These are phyloP conservation scores for Pichia rugopelliculosa DNA, from an alignment of 805 yeast genomes.

Conservation along the genomic window DNA sequence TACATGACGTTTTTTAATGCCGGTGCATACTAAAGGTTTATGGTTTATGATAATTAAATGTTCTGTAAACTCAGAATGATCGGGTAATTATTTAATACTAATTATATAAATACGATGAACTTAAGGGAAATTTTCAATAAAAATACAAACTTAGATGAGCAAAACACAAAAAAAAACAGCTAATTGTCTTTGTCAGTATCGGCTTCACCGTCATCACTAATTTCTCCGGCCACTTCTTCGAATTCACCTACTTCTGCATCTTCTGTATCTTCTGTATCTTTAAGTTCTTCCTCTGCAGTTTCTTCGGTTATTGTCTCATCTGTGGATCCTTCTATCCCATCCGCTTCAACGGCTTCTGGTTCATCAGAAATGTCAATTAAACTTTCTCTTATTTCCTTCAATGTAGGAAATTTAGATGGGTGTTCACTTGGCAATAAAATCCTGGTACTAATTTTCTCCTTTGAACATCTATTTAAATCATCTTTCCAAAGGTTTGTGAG, in stretches of 20 bases:
- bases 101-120: not conserved
- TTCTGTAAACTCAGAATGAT: not conserved
- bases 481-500: slow-evolving; percentile 64
- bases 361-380: slow-evolving; percentile 19
- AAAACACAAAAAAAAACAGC: not conserved
- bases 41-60: not conserved
- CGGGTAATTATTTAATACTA: not conserved
- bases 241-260: slow-evolving; percentile 12
- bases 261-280: slow-evolving; percentile 15
- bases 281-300: slow-evolving; percentile 11
- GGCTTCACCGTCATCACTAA: not conserved
- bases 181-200: not conserved
- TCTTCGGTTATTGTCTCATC: slow-evolving; percentile 9
- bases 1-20: too few species aligned
- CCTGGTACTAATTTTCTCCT: slow-evolving; percentile 51
- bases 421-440: slow-evolving; percentile 38
- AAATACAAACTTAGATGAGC: not conserved
- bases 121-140: not conserved
- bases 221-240: slow-evolving; percentile 10
- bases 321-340: slow-evolving; percentile 11
- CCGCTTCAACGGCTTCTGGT: not conserved
- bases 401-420: slow-evolving; percentile 33
- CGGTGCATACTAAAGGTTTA: too few species aligned
- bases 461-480: slow-evolving; percentile 32
- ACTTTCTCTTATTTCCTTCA: slow-evolving; percentile 27